A percentile compares a stretch with the other conserved stretches of the same genome.
phyloP scores from a whole-genome alignment of 371 early-diverging fungal genomes.

The Mortierella sp. region DNA sequence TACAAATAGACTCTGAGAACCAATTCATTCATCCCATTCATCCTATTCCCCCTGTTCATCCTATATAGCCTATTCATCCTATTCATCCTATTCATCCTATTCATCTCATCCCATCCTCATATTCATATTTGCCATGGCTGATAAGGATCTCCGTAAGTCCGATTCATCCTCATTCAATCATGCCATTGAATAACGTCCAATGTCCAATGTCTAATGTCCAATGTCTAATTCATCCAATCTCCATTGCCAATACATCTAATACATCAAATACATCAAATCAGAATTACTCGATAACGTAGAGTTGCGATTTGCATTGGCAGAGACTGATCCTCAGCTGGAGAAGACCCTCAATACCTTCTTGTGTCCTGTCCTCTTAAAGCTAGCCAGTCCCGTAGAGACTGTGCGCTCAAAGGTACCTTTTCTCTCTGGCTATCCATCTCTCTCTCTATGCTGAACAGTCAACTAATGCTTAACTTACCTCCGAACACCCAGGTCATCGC shows the following conservation, averaged over 20 bases:
- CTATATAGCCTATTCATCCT: too few species aligned
- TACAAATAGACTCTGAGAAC: too few species aligned
- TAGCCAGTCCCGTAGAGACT: constrained; percentile 69
- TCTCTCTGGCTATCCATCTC: not conserved
- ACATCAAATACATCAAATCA: constrained; percentile 15
- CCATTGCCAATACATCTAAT: too few species aligned
- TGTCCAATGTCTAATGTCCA: not conserved
- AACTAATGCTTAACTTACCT: not conserved
- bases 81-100: not conserved
- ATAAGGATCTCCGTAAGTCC: constrained; percentile 39
- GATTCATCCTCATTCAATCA: not conserved
- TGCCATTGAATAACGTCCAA: not conserved
- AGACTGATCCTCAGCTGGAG: constrained; percentile 81
- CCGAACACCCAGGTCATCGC: constrained; percentile 69
- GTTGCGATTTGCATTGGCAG: constrained; percentile 87
- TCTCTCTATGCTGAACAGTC: not conserved
- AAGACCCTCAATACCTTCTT: constrained; percentile 76
- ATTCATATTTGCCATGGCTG: constrained; percentile 24
- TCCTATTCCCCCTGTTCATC: too few species aligned
- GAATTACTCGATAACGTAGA: constrained; percentile 86
- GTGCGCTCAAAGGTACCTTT: constrained; percentile 65
- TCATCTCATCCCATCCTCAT: not conserved
- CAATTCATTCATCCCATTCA: too few species aligned
- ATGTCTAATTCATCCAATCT: not conserved
- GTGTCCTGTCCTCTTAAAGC: constrained; percentile 82